Conservation (phyloP, 257 asterid species). For the Fraxinus anomala region DNA sequence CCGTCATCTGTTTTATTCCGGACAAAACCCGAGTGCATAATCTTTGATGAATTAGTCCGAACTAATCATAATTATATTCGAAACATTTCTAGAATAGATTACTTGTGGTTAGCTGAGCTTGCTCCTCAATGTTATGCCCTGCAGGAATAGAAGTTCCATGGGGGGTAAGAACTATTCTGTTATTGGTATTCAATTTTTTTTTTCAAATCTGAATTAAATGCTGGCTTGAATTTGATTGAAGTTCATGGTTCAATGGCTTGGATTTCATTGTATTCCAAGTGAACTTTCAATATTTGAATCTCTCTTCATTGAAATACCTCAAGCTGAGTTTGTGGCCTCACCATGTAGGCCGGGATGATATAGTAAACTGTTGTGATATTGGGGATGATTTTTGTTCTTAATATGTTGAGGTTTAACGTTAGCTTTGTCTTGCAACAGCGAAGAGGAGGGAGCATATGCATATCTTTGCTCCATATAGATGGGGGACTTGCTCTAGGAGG, state of each 20-base stretch:
- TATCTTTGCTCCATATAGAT: not conserved
- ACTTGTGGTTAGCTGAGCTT: conserved; percentile 83
- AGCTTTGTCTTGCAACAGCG: conserved; percentile 20
- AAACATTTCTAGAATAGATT: conserved; percentile 75
- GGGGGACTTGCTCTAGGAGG: not conserved
- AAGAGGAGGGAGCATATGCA: not conserved
- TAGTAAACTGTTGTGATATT: not conserved
- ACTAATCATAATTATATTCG: conserved; percentile 77
- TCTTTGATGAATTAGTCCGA: conserved; percentile 73
- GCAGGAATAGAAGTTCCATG: conserved; percentile 30
- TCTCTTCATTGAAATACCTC: not conserved
- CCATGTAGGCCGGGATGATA: not conserved
- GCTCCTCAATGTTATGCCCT: conserved; percentile 77
- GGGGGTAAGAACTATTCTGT: not conserved
- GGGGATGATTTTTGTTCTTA: not conserved
- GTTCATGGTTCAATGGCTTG: conserved; percentile 3
- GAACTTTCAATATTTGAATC: not conserved
- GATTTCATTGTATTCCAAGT: not conserved
- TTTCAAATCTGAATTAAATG: not conserved
- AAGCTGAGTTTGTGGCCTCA: not conserved
- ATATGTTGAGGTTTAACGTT: not conserved
- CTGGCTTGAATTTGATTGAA: conserved; percentile 14
- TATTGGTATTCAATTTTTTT: not conserved
- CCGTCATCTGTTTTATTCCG: conserved; percentile 85
- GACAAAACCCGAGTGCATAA: conserved; percentile 80